Evolutionary conservation across 345 rosid genomes (phyloP), one percentile per base, ranked within the genome.

Genomic region (Sapria himalayana): DNA sequence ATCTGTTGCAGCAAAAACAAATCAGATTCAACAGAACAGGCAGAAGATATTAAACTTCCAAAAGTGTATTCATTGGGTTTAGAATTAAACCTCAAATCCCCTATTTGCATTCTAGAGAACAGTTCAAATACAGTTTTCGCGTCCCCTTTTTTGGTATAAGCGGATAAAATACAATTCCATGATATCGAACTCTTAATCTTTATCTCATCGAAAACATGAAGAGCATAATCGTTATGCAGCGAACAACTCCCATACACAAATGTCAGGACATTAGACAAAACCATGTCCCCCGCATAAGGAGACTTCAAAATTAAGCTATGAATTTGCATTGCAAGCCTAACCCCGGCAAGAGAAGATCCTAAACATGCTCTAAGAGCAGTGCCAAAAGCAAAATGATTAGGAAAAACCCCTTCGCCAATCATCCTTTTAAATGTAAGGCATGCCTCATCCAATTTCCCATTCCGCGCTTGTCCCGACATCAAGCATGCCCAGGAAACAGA

Each of bases 41-140:
- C 74, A 31, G 62, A 70, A 45, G 75, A 71, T 45, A 85, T 57
- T 57, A 85, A 70, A 69, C 85, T 78, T 38, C 92, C 94, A 7
- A 69, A 71, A 16, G 97, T 81, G 38, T 85, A 85, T 51, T 81
- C 94, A n/a, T 65, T 81, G 51, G 94, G 92, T 47, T 51, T 66
- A 16, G 58, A 54, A 49, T 52, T 36, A 25, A 46, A 51, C 15
- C 48, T 55, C n/a, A 13, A 43, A 59, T 37, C 41, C 32, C 67
- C 69, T 22, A 37, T 63, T 22, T 73, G 81, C 92, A 81, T 69
- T 17, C 55, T 55, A 13, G 69, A 72, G 57, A 78, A 73, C 50
- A 81, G 60, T 51, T 67, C 40, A 50, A 81, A 78, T 7, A 74
- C 81, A 47, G 67, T 61, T 29, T 15, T 57, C 9, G 56, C 53